Base-by-base conservation (phyloP, 139 green algal genomes). In the Astrephomene gubernaculifera region DNA sequence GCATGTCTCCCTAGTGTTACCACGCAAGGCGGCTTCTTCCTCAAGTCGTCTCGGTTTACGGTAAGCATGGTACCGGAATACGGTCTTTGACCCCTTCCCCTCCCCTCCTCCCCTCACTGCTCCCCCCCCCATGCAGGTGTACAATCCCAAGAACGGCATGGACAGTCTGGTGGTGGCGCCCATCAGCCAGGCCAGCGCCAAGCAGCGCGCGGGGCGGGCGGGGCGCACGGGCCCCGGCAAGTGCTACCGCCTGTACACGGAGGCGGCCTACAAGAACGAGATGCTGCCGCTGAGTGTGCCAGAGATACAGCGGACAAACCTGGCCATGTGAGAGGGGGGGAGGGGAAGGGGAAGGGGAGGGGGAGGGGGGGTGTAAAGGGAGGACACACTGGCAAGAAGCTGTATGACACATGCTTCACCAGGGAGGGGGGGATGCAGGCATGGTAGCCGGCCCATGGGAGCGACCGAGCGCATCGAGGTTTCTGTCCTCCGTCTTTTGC, bases 221-320 rank as follows among this genome's bases (percentile, higher is more conserved):
- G 97, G 97, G 1, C 92, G 97, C 79, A 99, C 97, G 22, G 96
- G 96, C 21, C 90, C 96, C 31, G 97, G 97, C 82, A 98, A 98
- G 89, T 99, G 96, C 89, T 99, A 98, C 92, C 92, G 97, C 33
- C 92, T 99, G 70, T 98, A 98, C 87, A 97, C 94, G 24, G 95
- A 98, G 88, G 81, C 90, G 10, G 95, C 96, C 0, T 98, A 92
- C 91, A 97, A 96, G 90, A 94, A 95, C 81, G 96, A 98, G 91
- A 98, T 98, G 95, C 92, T 98, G 84, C 92, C 93, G 45, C 95
- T 93, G 19, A 89, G 65, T 2, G 90, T 98, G 33, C 96, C 96
- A 3, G 96, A 99, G 88, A 99, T 99, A 85, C 95, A 98, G 90
- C 90, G 95, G 44, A 96, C 90, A 86, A 96, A 96, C 88, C 84